Evolutionary conservation across 345 rosid genomes (phyloP).

Genomic region (Corchorus olitorius): DNA sequence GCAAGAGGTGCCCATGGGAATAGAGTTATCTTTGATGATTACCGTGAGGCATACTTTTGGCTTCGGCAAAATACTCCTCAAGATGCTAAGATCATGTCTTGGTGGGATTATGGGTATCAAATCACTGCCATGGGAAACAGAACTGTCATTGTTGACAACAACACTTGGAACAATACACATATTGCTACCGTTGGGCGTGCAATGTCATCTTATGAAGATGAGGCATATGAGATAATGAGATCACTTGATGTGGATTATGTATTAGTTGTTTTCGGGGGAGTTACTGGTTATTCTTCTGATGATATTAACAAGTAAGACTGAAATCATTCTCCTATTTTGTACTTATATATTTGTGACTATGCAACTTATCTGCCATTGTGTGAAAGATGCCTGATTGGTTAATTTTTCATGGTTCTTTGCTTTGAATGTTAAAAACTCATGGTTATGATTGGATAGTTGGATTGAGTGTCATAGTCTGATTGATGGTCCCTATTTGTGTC

Average conservation of each 20-base stretch:
- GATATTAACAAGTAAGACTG: constrained; percentile 92
- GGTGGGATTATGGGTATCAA: constrained; percentile 99
- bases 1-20: constrained; percentile 99
- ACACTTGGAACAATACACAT: constrained; percentile 99
- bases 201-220: constrained; percentile 97
- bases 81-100: constrained; percentile 98
- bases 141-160: constrained; percentile 97
- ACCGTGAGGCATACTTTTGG: constrained; percentile 99
- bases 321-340: neutral
- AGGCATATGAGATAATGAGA: constrained; percentile 93
- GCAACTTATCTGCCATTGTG: neutral
- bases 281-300: constrained; percentile 99
- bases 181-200: constrained; percentile 99
- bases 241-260: constrained; percentile 97
- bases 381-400: constrained; percentile 7
- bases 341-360: neutral
- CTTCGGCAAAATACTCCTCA: constrained; percentile 94
- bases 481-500: neutral
- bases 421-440: neutral
- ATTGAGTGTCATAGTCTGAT: neutral
- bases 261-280: constrained; percentile 97
- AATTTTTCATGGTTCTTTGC: neutral
- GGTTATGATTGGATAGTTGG: neutral
- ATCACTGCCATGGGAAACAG: constrained; percentile 99
- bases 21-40: constrained; percentile 93